Evolutionary conservation across 805 yeast genomes (phyloP), one percentile per base, ranked within the genome.

Genomic region (Zygotorulaspora sp.): DNA sequence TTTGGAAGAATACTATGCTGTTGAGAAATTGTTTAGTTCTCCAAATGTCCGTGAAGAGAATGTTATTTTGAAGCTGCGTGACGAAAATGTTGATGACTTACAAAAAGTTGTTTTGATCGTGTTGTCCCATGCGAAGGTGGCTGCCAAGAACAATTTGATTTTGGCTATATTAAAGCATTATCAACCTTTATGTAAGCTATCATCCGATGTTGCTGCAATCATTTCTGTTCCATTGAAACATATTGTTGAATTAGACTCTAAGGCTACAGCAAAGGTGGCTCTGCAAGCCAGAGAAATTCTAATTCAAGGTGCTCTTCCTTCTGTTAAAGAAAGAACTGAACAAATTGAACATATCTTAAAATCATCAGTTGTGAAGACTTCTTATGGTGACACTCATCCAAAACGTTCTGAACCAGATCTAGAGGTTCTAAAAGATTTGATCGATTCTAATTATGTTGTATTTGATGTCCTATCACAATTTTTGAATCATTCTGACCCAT

Each of bases 271-370:
- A 19, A 90, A 89, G 71, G 97, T 90, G 35, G 86, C 96, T 18
- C 71, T 92, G 58, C 88, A 86, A 65, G 97, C 97, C 1, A 80
- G 97, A 61, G 99, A 94, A 67, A 83, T 94, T 43, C 75, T 92
- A 55, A 92, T 92, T 55, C 96, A 89, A 71, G 92, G 97, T 62
- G 87, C 97, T 20, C 73, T 92, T 67, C 99, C 99, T 25, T 88
- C 97, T 3, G 81, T 88, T 47, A 80, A 85, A 64, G 99, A 92
- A 67, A 80, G 97, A 70, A 82, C 95, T 21, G 97, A 90, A 63
- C 98, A 94, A 70, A 75, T 92, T 58, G 97, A 94, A 69, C 97
- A 90, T 63, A 92, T 92, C 53, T 74, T 92, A 65, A 80, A 87
- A 63, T 78, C 94, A 7, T 80, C 96, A 24, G 97, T 92, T 33